Percentiles rank a stretch among this genome's conserved stretches.
phyloP scores from a whole-genome alignment of 352 stramenopile species.

The Peronospora tabacina region DNA sequence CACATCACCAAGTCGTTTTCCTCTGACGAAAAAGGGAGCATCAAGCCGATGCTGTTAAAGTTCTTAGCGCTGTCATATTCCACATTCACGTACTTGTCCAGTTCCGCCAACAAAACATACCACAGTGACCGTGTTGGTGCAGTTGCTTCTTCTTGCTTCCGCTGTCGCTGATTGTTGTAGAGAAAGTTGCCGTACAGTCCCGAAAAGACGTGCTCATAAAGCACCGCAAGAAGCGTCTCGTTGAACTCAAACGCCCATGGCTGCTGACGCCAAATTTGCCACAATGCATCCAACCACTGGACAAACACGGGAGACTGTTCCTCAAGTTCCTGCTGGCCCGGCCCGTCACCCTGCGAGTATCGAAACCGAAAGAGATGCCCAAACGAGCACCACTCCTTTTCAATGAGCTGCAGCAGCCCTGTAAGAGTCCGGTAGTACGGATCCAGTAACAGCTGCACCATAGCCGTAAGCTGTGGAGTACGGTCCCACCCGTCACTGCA shows the following conservation, averaged over 20 bases:
- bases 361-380: slow-evolving; percentile 98
- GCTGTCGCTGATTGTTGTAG: slow-evolving; percentile 92
- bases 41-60: slow-evolving; percentile 76
- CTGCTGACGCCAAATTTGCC: slow-evolving; percentile 95
- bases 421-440: slow-evolving; percentile 95
- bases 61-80: slow-evolving; percentile 83
- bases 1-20: slow-evolving; percentile 81
- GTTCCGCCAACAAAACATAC: slow-evolving; percentile 48
- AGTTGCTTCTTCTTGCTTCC: slow-evolving; percentile 51
- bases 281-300: slow-evolving; percentile 98
- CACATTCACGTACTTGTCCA: slow-evolving; percentile 68
- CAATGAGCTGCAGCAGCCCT: slow-evolving; percentile 93
- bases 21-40: slow-evolving; percentile 72
- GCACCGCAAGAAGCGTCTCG: slow-evolving; percentile 78
- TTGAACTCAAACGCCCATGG: slow-evolving; percentile 99
- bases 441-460: slow-evolving; percentile 96
- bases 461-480: slow-evolving; percentile 92
- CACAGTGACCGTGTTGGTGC: slow-evolving; percentile 65
- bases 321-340: slow-evolving; percentile 90
- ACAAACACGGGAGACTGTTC: slow-evolving; percentile 98
- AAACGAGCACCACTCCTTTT: slow-evolving; percentile 99
- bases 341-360: slow-evolving; percentile 91
- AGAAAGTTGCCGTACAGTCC: slow-evolving; percentile 96
- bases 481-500: slow-evolving; percentile 99
- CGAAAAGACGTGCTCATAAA: slow-evolving; percentile 95